Base-by-base conservation (phyloP, 164 flowering plant genomes). In the Kingdonia uniflora region DNA sequence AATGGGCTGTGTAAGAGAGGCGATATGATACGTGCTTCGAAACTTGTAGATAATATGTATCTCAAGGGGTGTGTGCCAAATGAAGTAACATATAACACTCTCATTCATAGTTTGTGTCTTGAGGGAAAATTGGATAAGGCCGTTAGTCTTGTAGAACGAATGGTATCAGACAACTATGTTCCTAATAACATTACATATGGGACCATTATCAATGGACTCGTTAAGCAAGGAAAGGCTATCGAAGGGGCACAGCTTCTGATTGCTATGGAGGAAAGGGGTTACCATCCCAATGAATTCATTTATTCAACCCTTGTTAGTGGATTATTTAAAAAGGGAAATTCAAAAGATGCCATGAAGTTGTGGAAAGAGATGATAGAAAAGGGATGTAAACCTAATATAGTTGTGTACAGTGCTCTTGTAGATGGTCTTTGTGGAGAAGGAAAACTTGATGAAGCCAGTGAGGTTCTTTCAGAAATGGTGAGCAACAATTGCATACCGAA, bases 61-160 rank as follows among this genome's bases (percentile, higher is more conserved):
- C 77, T 86, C 17, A 89, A 89, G 68, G 95, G 92, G n/a, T 82
- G 95, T 67, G 67, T 55, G 42, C 95, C 94, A 0, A 86, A 79
- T 76, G 80, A 75, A 54, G 79, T 74, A 35, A 89, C 97, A 16
- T 86, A 84, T 57, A 89, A 89, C 50, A 84, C 76, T 0, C 85
- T 89, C 51, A 68, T 89, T 29, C 81, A 84, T 64, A 95, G 90
- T 19, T 62, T 84, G 59, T 89, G 90, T 57, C 78, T 76, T 29
- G 71, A 75, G 49, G 97, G 97, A 10, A 80, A 80, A 59, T 57
- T 86, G 73, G 88, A 80, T 17, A 84, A 79, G 71, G 95, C 95
- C 1, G 54, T 81, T 19, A 67, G 56, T 56, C 84, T 89, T 57
- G 64, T 86, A 71, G 65, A 71, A 41, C 60, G 59, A 41, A 89